Percentiles rank a stretch among this genome's conserved stretches.
Conservation (phyloP, 495 filamentous ascomycete species). For the Podospora comata region DNA sequence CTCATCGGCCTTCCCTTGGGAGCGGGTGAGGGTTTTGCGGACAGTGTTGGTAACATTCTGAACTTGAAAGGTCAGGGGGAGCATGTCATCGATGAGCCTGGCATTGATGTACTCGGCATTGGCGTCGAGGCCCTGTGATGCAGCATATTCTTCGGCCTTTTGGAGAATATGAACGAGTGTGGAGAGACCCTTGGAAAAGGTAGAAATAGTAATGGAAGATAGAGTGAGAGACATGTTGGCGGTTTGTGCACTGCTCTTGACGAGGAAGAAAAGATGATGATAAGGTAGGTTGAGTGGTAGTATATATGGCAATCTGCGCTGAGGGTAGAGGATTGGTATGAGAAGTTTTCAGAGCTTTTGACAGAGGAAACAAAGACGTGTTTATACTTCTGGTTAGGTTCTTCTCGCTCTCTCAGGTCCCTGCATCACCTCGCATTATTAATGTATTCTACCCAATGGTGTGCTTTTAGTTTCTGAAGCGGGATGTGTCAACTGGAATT, state of each 20-base stretch:
- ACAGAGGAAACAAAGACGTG: background rate
- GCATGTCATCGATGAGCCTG: conserved; percentile 47
- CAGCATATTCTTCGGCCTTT: conserved; percentile 30
- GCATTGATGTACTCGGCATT: conserved; percentile 23
- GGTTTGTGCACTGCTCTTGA: background rate
- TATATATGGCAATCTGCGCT: background rate
- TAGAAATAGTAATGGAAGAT: background rate
- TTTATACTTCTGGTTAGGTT: background rate
- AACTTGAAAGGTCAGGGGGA: conserved; percentile 47
- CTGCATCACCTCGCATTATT: background rate
- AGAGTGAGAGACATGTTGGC: background rate
- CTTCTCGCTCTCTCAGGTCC: background rate
- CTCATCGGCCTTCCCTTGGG: conserved; percentile 33
- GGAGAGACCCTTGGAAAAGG: conserved; percentile 10
- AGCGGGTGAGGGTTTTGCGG: conserved; percentile 40
- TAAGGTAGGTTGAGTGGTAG: background rate
- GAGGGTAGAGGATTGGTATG: too few species aligned
- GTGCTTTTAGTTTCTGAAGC: background rate
- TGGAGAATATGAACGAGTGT: conserved; percentile 24
- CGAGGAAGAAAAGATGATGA: background rate
- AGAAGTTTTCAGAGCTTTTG: too few species aligned
- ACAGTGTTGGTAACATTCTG: conserved; percentile 33
- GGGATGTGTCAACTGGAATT: background rate
- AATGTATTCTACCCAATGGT: background rate
- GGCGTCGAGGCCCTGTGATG: conserved; percentile 23